phyloP scores from a whole-genome alignment of 148 eudicot genomes.

The Bassia scoparia region DNA sequence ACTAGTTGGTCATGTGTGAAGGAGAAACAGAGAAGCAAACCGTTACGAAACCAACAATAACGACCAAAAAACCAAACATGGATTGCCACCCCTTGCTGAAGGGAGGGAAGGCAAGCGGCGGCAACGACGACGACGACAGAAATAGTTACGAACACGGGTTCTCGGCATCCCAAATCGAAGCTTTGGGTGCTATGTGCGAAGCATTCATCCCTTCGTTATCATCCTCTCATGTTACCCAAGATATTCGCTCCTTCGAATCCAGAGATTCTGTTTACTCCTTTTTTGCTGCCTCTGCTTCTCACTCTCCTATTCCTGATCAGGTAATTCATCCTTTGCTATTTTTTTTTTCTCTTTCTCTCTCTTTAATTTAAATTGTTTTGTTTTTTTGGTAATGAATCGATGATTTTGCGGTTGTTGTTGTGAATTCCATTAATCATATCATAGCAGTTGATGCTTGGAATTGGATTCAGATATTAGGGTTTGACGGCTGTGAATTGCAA shows the following conservation, averaged over 20 bases:
- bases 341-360: not conserved
- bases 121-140: not conserved
- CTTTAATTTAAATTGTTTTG: no score
- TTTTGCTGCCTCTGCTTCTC: slow-evolving; percentile 44
- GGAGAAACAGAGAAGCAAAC: not conserved
- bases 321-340: no score
- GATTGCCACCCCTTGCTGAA: slow-evolving; percentile 50
- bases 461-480: no score
- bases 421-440: no score
- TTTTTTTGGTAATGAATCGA: no score
- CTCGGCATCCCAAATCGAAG: slow-evolving; percentile 55
- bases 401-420: no score
- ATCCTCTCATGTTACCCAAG: not conserved
- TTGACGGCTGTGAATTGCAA: no score
- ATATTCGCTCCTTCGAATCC: not conserved
- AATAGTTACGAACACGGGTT: slow-evolving; percentile 48
- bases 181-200: slow-evolving; percentile 52
- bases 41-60: not conserved
- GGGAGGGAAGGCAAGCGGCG: slow-evolving; percentile 29
- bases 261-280: slow-evolving; percentile 27
- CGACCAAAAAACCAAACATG: slow-evolving; percentile 6
- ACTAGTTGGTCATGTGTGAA: not conserved
- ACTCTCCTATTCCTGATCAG: slow-evolving; percentile 48
- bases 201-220: slow-evolving; percentile 58
- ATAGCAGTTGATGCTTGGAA: no score